Percentiles rank a stretch among this genome's conserved stretches.
Conservation (phyloP, 768 basidiomycete species). For the Tylopilus felleus region DNA sequence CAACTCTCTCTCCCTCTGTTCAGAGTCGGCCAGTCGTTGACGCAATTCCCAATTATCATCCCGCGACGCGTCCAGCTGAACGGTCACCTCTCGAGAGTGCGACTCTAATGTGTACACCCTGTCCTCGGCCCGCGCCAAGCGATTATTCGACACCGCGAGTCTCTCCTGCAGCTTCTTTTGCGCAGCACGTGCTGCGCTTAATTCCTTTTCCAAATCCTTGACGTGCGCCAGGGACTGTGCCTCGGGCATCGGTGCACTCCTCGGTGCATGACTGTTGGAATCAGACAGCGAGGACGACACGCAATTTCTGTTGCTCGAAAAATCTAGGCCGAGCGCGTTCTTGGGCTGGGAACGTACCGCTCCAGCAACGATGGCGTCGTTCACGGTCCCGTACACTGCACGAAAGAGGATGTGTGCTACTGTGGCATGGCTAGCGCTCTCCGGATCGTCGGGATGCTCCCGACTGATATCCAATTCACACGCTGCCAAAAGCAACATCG, state of each 20-base stretch:
- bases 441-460: constrained; percentile 18
- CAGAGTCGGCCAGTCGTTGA: constrained; percentile 22
- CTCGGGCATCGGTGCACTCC: background rate
- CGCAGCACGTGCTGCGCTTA: constrained; percentile 11
- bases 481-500: constrained; percentile 30
- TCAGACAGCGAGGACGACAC: background rate
- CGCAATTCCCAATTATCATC: constrained; percentile 23
- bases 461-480: constrained; percentile 34
- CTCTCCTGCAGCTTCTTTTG: constrained; percentile 20
- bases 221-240: constrained; percentile 10
- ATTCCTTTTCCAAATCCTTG: constrained; percentile 25
- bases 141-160: constrained; percentile 14
- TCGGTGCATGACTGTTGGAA: background rate
- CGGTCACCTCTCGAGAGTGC: constrained; percentile 19
- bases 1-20: constrained; percentile 19
- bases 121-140: constrained; percentile 14
- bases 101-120: constrained; percentile 17
- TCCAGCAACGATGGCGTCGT: constrained; percentile 18
- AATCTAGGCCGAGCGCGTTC: constrained; percentile 29
- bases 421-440: constrained; percentile 19
- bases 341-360: constrained; percentile 9
- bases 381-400: constrained; percentile 27
- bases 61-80: constrained; percentile 16
- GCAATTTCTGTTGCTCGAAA: constrained; percentile 9
- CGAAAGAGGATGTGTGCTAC: constrained; percentile 31